Conservation (phyloP, 768 basidiomycete species). For the Mycena latifolia region DNA sequence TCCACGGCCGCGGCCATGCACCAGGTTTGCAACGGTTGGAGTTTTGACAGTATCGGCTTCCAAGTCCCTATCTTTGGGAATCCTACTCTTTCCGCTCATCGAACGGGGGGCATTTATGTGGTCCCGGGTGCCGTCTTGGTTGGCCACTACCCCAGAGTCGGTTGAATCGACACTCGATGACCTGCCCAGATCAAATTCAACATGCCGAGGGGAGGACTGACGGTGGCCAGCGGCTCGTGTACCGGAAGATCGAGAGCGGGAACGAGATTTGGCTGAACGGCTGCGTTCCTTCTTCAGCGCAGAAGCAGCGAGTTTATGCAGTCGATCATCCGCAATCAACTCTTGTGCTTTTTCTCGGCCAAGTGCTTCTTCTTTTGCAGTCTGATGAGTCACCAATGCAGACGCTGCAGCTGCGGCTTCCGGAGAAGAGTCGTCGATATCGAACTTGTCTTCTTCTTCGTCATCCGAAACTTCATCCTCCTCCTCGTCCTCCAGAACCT, state of each 20-base stretch:
- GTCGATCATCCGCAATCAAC: constrained; percentile 42
- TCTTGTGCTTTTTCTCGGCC: constrained; percentile 47
- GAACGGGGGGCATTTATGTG: constrained; percentile 57
- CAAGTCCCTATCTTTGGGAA: constrained; percentile 70
- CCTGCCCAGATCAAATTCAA: constrained; percentile 58
- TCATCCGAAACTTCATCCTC: constrained; percentile 60
- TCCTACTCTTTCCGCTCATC: constrained; percentile 64
- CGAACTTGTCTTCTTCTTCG: constrained; percentile 78
- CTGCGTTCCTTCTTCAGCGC: constrained; percentile 47
- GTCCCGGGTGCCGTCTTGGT: constrained; percentile 64
- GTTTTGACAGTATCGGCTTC: constrained; percentile 70
- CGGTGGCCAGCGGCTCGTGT: constrained; percentile 73
- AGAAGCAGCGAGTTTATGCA: constrained; percentile 46
- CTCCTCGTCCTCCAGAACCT: constrained; percentile 57
- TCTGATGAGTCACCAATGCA: constrained; percentile 30
- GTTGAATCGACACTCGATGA: constrained; percentile 48
- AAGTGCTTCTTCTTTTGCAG: constrained; percentile 37
- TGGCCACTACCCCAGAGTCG: constrained; percentile 14
- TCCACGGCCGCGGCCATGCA: constrained; percentile 44
- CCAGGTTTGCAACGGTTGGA: constrained; percentile 64
- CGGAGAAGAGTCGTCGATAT: constrained; percentile 91
- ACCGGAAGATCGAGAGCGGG: constrained; percentile 66
- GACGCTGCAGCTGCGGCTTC: constrained; percentile 54
- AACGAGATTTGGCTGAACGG: constrained; percentile 57
- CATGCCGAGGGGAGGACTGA: constrained; percentile 64